Conservation (phyloP, 2,329 filamentous ascomycete species). For the Alternaria viburni region DNA sequence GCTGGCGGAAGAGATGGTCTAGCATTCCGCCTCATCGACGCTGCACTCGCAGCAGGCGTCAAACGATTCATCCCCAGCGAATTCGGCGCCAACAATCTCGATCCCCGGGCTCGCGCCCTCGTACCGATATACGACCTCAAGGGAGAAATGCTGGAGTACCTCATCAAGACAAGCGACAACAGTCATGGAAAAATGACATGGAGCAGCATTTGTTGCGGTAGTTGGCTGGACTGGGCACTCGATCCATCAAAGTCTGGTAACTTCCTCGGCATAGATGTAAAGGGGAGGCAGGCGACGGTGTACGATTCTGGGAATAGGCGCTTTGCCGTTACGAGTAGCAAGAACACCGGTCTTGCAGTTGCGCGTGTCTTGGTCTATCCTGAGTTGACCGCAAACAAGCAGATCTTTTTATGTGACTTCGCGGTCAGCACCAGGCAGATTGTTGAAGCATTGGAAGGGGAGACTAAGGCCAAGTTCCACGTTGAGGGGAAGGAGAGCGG, state of each 20-base stretch:
- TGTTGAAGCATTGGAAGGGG: constrained; percentile 19
- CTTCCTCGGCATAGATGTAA: constrained; percentile 31
- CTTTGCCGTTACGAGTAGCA: constrained; percentile 25
- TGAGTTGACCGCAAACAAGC: constrained; percentile 21
- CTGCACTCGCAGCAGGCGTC: constrained; percentile 49
- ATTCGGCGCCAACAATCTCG: constrained; percentile 48
- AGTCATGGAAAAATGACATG: constrained; percentile 21
- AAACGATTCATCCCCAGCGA: constrained; percentile 50
- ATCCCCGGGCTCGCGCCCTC: constrained; percentile 35
- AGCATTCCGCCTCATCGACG: constrained; percentile 46
- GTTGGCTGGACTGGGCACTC: constrained; percentile 34
- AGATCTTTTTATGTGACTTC: constrained; percentile 34
- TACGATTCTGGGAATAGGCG: constrained; percentile 24
- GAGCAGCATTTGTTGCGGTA: constrained; percentile 29
- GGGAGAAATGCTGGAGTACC: constrained; percentile 43
- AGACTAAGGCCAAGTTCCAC: constrained; percentile 17
- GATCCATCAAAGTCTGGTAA: constrained; percentile 23
- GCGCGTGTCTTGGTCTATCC: constrained; percentile 13
- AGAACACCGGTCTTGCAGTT: constrained; percentile 28
- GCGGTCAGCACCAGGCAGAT: constrained; percentile 17
- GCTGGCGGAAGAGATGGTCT: constrained; percentile 22
- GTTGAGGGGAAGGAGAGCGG: constrained; percentile 16
- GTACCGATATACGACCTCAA: constrained; percentile 49
- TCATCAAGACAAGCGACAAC: constrained; percentile 31
- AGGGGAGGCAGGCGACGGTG: constrained; percentile 19